Base-by-base conservation (phyloP, 2,329 filamentous ascomycete species). In the Talaromyces rugulosus region DNA sequence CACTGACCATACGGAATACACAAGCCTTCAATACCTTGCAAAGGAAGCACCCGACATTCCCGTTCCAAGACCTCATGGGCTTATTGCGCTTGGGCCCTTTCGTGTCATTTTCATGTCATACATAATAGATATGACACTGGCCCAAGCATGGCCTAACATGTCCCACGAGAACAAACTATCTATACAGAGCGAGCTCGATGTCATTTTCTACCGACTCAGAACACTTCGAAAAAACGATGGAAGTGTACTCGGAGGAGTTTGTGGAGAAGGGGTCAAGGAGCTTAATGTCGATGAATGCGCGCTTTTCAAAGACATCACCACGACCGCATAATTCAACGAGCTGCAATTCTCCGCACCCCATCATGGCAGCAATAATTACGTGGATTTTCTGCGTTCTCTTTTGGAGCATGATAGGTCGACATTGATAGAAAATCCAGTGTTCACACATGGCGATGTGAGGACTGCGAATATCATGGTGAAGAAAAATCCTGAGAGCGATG, bases 31-130 rank as follows among this genome's bases (percentile, higher is more conserved):
- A 63, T 73, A 66, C 33, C 69, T 72, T 59, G 66, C 55, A 18
- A 59, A 66, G 6, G 52, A 62, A 28, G 64, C 62, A 12, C 66
- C 69, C 12, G 67, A 72, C 36, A 63, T 72, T 18, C 71, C 72
- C 56, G 66, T 63, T 18, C 70, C 69, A 4, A 72, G 62, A 58
- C 64, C 67, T 14, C 70, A 73, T 64, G 70, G 71, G 4, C 30
- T 74, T 18, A 63, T 72, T 8, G 53, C 34, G 5, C 62, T 70
- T 5, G 68, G 66, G 1, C 65, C 62, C 12, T 67, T 67, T 62
- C 62, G 65, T n/a, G 66, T 69, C 11, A 68, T 70, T 36, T 71
- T 72, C 47, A 73, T 73, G 69, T 65, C 69, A 12, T 70, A 68
- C 50, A 66, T 72, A 56, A 65, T 64, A 44, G 66, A 36, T 14